phyloP scores from a whole-genome alignment of 2,329 filamentous ascomycete species.

The Claviceps sp. region DNA sequence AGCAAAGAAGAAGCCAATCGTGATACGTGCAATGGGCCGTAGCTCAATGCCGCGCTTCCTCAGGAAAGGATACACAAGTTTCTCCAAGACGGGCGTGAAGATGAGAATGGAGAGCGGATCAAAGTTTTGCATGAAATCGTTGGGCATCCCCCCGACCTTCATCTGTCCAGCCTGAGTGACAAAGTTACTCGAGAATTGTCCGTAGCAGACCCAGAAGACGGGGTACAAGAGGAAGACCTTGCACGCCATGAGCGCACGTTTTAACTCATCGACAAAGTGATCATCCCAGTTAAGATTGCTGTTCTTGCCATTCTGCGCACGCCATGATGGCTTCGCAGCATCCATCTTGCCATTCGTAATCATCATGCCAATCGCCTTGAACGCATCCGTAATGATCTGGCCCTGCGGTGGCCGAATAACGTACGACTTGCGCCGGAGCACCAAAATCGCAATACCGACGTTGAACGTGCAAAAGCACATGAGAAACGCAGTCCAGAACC shows the following conservation, averaged over 20 bases:
- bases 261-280: conserved; percentile 58
- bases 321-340: conserved; percentile 54
- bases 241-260: conserved; percentile 53
- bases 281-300: conserved; percentile 47
- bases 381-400: conserved; percentile 51
- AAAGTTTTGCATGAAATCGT: conserved; percentile 57
- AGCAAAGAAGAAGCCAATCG: conserved; percentile 45
- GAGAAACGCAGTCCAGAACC: conserved; percentile 53
- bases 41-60: conserved; percentile 44
- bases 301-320: conserved; percentile 34
- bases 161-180: conserved; percentile 46
- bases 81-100: conserved; percentile 52
- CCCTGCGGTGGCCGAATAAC: conserved; percentile 44
- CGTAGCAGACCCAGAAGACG: conserved; percentile 55
- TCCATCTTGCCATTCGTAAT: conserved; percentile 32
- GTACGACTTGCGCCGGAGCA: conserved; percentile 32
- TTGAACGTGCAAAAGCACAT: conserved; percentile 49
- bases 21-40: conserved; percentile 52
- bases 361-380: conserved; percentile 33
- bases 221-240: conserved; percentile 56
- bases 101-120: conserved; percentile 54
- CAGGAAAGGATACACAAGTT: conserved; percentile 46
- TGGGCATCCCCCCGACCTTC: conserved; percentile 52
- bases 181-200: conserved; percentile 54
- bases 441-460: conserved; percentile 39